A percentile compares a stretch with the other conserved stretches of the same genome.
Evolutionary conservation across 495 filamentous ascomycete species (phyloP).

Genomic region (Hypomontagnella submonticulosa): DNA sequence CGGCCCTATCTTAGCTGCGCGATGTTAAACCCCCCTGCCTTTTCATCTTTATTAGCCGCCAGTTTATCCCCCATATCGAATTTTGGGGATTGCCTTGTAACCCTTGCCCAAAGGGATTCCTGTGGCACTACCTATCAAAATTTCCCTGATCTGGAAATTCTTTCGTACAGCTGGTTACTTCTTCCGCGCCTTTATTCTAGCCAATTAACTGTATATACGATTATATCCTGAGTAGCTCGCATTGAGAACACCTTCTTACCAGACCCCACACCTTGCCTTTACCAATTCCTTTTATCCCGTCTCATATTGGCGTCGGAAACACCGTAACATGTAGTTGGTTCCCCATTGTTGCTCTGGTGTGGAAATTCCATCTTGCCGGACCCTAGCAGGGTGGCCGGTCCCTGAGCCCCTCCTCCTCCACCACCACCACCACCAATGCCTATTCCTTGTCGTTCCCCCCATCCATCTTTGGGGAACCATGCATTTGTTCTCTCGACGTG

Average conservation of each 20-base stretch:
- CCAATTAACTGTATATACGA: conserved; percentile 16
- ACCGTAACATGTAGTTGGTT: conserved; percentile 24
- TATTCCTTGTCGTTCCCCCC: conserved; percentile 44
- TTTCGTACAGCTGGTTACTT: conserved; percentile 22
- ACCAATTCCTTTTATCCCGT: conserved; percentile 19
- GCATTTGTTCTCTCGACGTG: conserved; percentile 38
- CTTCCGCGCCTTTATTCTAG: conserved; percentile 11
- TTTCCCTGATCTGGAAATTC: conserved; percentile 22
- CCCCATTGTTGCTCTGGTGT: conserved; percentile 22
- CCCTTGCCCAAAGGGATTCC: conserved; percentile 17
- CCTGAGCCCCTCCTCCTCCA: conserved; percentile 34
- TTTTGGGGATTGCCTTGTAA: conserved; percentile 20
- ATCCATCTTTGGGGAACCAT: conserved; percentile 42
- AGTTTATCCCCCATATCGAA: conserved; percentile 34
- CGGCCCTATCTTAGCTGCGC: conserved; percentile 18
- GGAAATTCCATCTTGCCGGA: conserved; percentile 34
- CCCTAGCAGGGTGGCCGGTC: conserved; percentile 29
- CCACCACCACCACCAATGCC: conserved; percentile 24
- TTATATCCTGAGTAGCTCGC: conserved; percentile 19
- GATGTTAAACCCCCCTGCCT: conserved; percentile 14
- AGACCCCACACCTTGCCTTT: conserved; percentile 1
- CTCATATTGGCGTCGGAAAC: conserved; percentile 14
- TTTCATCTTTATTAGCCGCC: conserved; percentile 29
- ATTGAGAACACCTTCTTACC: neutral
- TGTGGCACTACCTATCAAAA: conserved; percentile 21